Percentiles rank a stretch among this genome's conserved stretches.
Conservation (phyloP, 2,329 filamentous ascomycete genomes). For the Colletotrichum tanaceti region DNA sequence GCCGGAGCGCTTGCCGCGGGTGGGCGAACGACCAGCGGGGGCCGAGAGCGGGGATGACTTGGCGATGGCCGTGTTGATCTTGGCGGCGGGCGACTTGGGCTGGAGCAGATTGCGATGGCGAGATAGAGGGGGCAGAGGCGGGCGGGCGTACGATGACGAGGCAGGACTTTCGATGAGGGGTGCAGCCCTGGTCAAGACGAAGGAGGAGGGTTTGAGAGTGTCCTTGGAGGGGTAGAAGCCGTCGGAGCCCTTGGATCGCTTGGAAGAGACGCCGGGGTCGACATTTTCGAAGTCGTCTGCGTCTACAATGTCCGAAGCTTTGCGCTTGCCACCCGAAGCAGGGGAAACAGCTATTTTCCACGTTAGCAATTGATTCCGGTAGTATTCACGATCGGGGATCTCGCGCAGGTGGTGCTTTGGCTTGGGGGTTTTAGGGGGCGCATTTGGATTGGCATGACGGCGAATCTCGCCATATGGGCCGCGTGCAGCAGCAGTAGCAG, state of each 20-base stretch:
- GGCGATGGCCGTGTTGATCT: constrained; percentile 56
- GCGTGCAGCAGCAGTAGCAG: background rate
- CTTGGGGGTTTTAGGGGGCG: constrained; percentile 27
- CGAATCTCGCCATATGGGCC: background rate
- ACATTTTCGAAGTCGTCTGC: constrained; percentile 70
- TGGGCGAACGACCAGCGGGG: constrained; percentile 85
- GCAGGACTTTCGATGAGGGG: constrained; percentile 44
- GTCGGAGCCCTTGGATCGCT: constrained; percentile 67
- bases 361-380: constrained; percentile 1
- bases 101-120: constrained; percentile 61
- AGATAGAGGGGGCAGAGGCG: constrained; percentile 43
- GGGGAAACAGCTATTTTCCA: constrained; percentile 54
- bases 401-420: background rate
- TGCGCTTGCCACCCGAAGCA: constrained; percentile 64
- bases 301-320: constrained; percentile 64
- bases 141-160: background rate
- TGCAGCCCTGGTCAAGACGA: constrained; percentile 58
- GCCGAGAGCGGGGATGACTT: constrained; percentile 69
- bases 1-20: constrained; percentile 74
- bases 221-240: constrained; percentile 56
- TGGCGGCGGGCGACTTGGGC: constrained; percentile 64
- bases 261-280: constrained; percentile 67
- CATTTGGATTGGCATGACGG: constrained; percentile 5
- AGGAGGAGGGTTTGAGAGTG: constrained; percentile 61
- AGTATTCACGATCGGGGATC: background rate